Evolutionary conservation across 768 basidiomycete species (phyloP).

Genomic region (Cystofilobasidium capitatum): DNA sequence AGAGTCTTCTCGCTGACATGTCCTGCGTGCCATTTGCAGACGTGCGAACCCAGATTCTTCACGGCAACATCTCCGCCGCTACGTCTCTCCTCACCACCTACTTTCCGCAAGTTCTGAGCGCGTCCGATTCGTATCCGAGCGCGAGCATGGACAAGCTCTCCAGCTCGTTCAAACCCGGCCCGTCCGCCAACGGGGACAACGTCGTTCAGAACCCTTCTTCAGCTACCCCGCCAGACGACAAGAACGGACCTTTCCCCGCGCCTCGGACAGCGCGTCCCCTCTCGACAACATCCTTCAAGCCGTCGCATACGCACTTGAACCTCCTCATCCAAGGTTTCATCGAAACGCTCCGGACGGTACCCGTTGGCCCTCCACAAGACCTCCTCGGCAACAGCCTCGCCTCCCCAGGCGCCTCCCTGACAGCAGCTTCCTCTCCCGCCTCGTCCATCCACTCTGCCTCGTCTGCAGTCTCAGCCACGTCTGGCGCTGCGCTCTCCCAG

Average conservation of each 20-base stretch:
- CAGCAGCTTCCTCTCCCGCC: conserved; percentile 1
- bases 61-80: conserved; percentile 66
- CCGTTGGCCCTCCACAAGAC: neutral
- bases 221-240: neutral
- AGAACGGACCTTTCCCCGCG: neutral
- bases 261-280: conserved; percentile 21
- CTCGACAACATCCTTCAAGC: conserved; percentile 48
- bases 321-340: conserved; percentile 79
- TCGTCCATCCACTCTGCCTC: conserved; percentile 9
- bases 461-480: conserved; percentile 14
- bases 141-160: neutral
- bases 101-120: conserved; percentile 54
- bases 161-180: too few species aligned
- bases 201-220: neutral
- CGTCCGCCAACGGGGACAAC: too few species aligned
- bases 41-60: conserved; percentile 59
- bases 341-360: conserved; percentile 62
- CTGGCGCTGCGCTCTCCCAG: conserved; percentile 34
- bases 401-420: neutral
- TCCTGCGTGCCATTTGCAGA: conserved; percentile 43
- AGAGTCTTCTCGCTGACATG: neutral
- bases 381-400: neutral
- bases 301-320: conserved; percentile 69
- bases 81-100: conserved; percentile 55
- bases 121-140: neutral